phyloP scores from a whole-genome alignment of 2,329 filamentous ascomycete genomes.

The Aspergillus sp. region DNA sequence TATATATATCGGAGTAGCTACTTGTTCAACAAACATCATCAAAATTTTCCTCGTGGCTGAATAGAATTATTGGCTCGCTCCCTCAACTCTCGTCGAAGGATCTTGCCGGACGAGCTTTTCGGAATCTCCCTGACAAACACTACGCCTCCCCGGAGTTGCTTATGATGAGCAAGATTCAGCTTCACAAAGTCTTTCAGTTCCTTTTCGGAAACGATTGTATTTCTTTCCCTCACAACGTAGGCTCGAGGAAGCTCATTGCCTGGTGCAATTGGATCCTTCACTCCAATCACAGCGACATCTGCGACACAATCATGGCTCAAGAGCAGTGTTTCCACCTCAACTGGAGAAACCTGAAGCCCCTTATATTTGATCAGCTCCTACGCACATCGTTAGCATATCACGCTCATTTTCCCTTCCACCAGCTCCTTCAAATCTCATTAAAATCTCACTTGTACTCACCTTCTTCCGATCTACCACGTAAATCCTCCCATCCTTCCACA shows the following conservation, averaged over 20 bases:
- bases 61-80: slow-evolving; percentile 8
- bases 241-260: slow-evolving; percentile 17
- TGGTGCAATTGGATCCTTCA: slow-evolving; percentile 11
- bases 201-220: slow-evolving; percentile 6
- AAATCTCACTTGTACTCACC: background rate
- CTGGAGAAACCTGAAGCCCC: slow-evolving; percentile 17
- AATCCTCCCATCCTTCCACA: slow-evolving; percentile 11
- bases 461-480: slow-evolving; percentile 18
- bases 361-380: slow-evolving; percentile 20
- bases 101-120: slow-evolving; percentile 16
- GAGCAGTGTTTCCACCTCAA: slow-evolving; percentile 15
- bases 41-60: slow-evolving; percentile 9
- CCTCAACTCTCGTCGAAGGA: slow-evolving; percentile 13
- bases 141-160: slow-evolving; percentile 15
- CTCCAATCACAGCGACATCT: slow-evolving; percentile 16
- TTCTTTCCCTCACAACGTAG: slow-evolving; percentile 10
- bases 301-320: slow-evolving; percentile 12
- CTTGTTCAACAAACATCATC: background rate
- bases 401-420: background rate
- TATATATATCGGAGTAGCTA: too few relatives aligned
- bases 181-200: slow-evolving; percentile 13
- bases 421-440: too few relatives aligned
- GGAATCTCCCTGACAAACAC: slow-evolving; percentile 15
- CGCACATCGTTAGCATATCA: background rate
- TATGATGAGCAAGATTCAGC: slow-evolving; percentile 11